Evolutionary conservation across 2,329 filamentous ascomycete genomes (phyloP).

Genomic region (Westerdykella ornata): DNA sequence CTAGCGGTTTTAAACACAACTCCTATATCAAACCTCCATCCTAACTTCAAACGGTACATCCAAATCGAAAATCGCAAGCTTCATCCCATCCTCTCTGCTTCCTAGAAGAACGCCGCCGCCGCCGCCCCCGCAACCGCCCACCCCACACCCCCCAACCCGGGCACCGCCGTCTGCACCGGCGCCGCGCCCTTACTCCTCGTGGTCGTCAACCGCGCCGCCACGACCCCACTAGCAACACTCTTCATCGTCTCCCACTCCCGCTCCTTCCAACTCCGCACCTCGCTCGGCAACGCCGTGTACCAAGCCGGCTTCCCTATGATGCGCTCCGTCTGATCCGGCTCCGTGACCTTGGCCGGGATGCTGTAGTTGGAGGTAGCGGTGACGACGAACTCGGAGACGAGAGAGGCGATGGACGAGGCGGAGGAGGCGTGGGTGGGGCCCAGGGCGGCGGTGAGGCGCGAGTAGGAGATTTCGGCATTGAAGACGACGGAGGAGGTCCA

Average conservation of each 20-base stretch:
- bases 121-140: not conserved
- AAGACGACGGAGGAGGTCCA: conserved; percentile 27
- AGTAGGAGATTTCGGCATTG: conserved; percentile 21
- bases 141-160: not conserved
- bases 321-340: conserved; percentile 15
- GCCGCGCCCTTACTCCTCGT: not conserved
- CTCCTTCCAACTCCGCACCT: conserved; percentile 25
- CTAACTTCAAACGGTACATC: too few relatives aligned
- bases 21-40: too few relatives aligned
- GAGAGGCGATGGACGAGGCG: conserved; percentile 20
- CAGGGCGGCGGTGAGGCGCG: conserved; percentile 14
- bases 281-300: conserved; percentile 26
- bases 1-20: too few relatives aligned
- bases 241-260: conserved; percentile 28
- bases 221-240: conserved; percentile 6
- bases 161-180: not conserved
- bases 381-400: conserved; percentile 19
- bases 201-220: not conserved
- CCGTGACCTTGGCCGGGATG: conserved; percentile 23
- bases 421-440: conserved; percentile 24
- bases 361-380: conserved; percentile 16
- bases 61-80: too few relatives aligned
- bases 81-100: too few relatives aligned
- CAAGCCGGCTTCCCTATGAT: conserved; percentile 21
- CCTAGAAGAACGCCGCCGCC: not conserved